Percentiles rank a stretch among this genome's conserved stretches.
These are phyloP conservation scores for Strigomonas culicis DNA, from an alignment of 208 protist genomes.

Conservation along the genomic window DNA sequence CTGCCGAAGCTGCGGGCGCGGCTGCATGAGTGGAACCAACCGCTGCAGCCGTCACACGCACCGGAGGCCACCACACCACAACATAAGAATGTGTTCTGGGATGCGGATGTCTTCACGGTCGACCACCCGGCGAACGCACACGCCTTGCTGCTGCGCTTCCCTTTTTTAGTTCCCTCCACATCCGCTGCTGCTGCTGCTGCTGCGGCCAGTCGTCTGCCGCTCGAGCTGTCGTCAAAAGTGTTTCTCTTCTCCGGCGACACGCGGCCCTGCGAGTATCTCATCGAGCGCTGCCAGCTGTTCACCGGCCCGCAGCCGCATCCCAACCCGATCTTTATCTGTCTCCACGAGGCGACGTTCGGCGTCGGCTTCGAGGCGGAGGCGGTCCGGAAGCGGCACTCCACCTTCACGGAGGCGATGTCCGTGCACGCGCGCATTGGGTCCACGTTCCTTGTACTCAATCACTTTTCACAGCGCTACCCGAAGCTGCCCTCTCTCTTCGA, in stretches of 20 bases:
- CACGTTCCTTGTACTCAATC: constrained; percentile 71
- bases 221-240: constrained; percentile 24
- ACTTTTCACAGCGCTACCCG: constrained; percentile 92
- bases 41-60: background rate
- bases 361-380: constrained; percentile 83
- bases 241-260: constrained; percentile 93
- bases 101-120: constrained; percentile 68
- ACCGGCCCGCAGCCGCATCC: background rate
- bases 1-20: background rate
- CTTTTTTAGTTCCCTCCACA: too few relatives aligned
- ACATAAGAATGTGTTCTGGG: constrained; percentile 28
- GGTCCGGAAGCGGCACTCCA: constrained; percentile 83
- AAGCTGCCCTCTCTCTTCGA: constrained; percentile 72
- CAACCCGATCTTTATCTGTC: constrained; percentile 62
- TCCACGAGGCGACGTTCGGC: constrained; percentile 94
- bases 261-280: constrained; percentile 56
- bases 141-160: constrained; percentile 80
- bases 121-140: constrained; percentile 87
- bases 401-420: constrained; percentile 76
- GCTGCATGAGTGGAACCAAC: constrained; percentile 4
- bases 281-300: constrained; percentile 61
- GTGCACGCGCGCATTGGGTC: constrained; percentile 43
- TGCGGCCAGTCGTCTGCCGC: background rate
- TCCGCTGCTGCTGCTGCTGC: background rate
- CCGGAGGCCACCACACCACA: background rate